Conservation (phyloP, 2,329 filamentous ascomycete genomes). For the Cladosporium velox region DNA sequence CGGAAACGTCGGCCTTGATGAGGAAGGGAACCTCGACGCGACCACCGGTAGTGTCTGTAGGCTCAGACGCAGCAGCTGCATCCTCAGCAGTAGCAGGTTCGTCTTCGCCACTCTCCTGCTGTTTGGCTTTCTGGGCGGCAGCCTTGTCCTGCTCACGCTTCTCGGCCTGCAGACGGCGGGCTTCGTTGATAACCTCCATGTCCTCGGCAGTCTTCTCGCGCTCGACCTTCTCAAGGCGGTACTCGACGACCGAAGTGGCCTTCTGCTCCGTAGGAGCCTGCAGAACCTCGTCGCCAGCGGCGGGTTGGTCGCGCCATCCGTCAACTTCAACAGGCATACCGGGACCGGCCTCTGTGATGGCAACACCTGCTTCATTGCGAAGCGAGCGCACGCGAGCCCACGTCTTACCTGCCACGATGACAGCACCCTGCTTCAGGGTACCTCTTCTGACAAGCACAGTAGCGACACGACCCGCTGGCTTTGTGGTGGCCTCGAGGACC, state of each 20-base stretch:
- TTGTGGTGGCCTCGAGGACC: slow-evolving; percentile 89
- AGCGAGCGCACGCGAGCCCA: slow-evolving; percentile 85
- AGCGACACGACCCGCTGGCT: slow-evolving; percentile 78
- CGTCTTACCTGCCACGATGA: slow-evolving; percentile 83
- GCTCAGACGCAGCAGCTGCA: slow-evolving; percentile 24
- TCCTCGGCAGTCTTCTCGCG: slow-evolving; percentile 65
- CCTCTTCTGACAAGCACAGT: slow-evolving; percentile 87
- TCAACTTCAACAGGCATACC: slow-evolving; percentile 90
- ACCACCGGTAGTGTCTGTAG: slow-evolving; percentile 43
- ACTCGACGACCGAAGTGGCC: slow-evolving; percentile 75
- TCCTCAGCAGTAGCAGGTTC: slow-evolving; percentile 24
- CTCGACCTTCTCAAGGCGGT: slow-evolving; percentile 71
- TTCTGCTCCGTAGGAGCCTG: slow-evolving; percentile 77
- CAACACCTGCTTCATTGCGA: slow-evolving; percentile 77
- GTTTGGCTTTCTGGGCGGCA: slow-evolving; percentile 40
- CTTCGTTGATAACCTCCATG: slow-evolving; percentile 75
- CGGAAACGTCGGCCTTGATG: slow-evolving; percentile 89
- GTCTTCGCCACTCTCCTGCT: slow-evolving; percentile 16
- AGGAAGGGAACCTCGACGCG: slow-evolving; percentile 72
- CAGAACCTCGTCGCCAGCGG: slow-evolving; percentile 82
- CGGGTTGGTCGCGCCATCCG: slow-evolving; percentile 88
- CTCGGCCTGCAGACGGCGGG: slow-evolving; percentile 59
- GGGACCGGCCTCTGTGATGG: slow-evolving; percentile 73
- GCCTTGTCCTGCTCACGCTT: slow-evolving; percentile 61
- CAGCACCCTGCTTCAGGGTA: slow-evolving; percentile 76